Evolutionary conservation across 352 stramenopile genomes (phyloP).

Genomic region (Aphanomyces astaci): DNA sequence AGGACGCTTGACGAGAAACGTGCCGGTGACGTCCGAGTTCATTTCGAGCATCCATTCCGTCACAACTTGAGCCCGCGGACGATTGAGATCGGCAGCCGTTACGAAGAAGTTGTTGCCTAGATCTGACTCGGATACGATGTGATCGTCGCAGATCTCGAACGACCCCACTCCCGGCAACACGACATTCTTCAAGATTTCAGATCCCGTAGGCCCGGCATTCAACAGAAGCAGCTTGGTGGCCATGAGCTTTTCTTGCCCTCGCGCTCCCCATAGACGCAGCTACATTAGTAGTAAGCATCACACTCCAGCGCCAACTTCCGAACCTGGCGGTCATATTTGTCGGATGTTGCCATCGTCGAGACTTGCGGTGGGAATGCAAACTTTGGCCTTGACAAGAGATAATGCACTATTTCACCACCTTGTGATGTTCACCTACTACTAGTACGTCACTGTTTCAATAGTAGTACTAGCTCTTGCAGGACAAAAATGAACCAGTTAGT

Average conservation of each 20-base stretch:
- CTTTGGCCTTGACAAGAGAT: neutral
- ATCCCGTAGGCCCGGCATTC: slow-evolving; percentile 85
- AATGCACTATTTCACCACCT: too few species aligned
- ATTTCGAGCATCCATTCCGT: slow-evolving; percentile 89
- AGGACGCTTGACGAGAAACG: slow-evolving; percentile 36
- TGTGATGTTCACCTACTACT: too few species aligned
- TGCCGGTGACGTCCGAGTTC: slow-evolving; percentile 90
- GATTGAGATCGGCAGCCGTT: slow-evolving; percentile 37
- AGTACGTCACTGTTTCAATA: too few species aligned
- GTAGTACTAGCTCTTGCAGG: too few species aligned
- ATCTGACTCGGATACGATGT: slow-evolving; percentile 57
- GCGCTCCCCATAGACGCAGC: slow-evolving; percentile 94
- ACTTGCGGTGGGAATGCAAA: neutral
- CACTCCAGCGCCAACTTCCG: too few species aligned
- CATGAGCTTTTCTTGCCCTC: slow-evolving; percentile 87
- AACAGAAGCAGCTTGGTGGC: slow-evolving; percentile 88
- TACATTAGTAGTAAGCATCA: slow-evolving; percentile 39
- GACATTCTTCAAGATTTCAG: slow-evolving; percentile 98
- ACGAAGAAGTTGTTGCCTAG: slow-evolving; percentile 94
- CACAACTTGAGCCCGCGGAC: slow-evolving; percentile 70
- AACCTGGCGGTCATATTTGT: slow-evolving; percentile 21
- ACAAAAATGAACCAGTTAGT: too few species aligned
- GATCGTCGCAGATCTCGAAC: slow-evolving; percentile 93
- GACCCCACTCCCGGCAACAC: slow-evolving; percentile 82
- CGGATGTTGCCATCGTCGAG: slow-evolving; percentile 5